Evolutionary conservation across 176 grass and related monocot species (phyloP), one percentile per base, ranked within the genome.

Genomic region (Oryza punctata): DNA sequence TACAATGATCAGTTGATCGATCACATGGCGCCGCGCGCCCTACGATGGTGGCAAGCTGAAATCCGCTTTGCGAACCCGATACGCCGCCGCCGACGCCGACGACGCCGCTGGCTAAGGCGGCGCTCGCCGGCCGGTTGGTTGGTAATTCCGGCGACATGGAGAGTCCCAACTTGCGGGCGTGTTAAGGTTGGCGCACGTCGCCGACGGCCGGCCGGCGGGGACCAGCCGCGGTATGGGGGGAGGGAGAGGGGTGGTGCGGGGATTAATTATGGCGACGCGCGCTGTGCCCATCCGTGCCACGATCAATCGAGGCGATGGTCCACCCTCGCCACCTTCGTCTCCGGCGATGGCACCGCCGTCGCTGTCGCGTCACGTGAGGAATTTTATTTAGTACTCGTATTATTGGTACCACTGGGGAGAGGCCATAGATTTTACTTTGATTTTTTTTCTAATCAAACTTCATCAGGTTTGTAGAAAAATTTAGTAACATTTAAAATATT

Each of bases 211-310:
- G 37, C 37, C 43, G 11, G 43, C 43, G 3, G 77, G 67, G 80
- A 82, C 80, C 80, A 73, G 35, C 27, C 0, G 7, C 11, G 57
- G 81, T 24, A 83, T 74, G 81, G 81, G 65, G 21, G 16, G 1
- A 9, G 54, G 12, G 10, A 7, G 45, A n/a, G 7, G 37, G 81
- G 24, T 44, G 26, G 38, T 35, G 54, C 54, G 54, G 80, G 80
- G 80, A 82, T 82, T 23, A 73, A 3, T 73, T 73, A 65, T 73
- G 69, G 69, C 54, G 35, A 44, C 26, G 19, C 70, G 26, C 16
- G 16, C 23, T n/a, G 69, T 4, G 78, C 49, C 49, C 79, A 61
- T 43, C 21, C 37, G 32, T 37, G 4, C 50, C 7, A 0, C 15
- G 47, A 15, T 16, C 47, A 0, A 50, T 15, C 4, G 1, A 15